phyloP scores from a whole-genome alignment of 2,329 filamentous ascomycete genomes.

The Emergomyces orientalis region DNA sequence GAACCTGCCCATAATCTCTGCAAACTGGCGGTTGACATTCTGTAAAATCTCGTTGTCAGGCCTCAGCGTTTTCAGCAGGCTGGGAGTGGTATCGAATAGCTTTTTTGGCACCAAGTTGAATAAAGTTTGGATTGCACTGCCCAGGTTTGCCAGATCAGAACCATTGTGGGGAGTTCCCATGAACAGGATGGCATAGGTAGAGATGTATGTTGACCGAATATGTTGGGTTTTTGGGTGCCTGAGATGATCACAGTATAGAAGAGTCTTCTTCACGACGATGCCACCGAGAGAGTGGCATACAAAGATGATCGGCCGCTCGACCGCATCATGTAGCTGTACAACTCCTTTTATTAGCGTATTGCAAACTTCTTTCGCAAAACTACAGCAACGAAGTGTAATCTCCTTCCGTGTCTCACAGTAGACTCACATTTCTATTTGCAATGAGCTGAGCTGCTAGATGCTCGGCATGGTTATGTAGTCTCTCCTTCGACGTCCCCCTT shows the following conservation, averaged over 20 bases:
- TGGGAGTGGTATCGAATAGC: constrained; percentile 57
- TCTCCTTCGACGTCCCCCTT: constrained; percentile 51
- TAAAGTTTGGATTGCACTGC: constrained; percentile 57
- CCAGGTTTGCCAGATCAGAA: constrained; percentile 60
- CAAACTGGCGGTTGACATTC: constrained; percentile 64
- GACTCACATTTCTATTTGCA: constrained; percentile 49
- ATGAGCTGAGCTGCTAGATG: constrained; percentile 55
- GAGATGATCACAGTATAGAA: constrained; percentile 58
- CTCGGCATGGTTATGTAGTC: constrained; percentile 63
- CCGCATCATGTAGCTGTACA: constrained; percentile 37
- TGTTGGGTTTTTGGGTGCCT: constrained; percentile 49
- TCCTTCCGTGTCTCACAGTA: neutral
- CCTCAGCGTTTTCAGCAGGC: constrained; percentile 61
- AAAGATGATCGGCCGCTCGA: constrained; percentile 62
- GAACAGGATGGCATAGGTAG: constrained; percentile 67
- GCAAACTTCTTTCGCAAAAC: constrained; percentile 3
- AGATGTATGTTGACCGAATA: constrained; percentile 59
- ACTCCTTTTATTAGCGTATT: constrained; percentile 1
- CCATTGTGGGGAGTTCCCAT: constrained; percentile 68
- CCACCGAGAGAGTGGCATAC: constrained; percentile 67
- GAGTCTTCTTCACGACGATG: constrained; percentile 59
- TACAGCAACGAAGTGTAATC: neutral
- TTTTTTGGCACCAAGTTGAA: constrained; percentile 56
- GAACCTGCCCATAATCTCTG: constrained; percentile 61
- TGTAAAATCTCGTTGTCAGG: constrained; percentile 64